Base-by-base conservation (phyloP, 2,329 filamentous ascomycete genomes). In the Penicillium sp. region DNA sequence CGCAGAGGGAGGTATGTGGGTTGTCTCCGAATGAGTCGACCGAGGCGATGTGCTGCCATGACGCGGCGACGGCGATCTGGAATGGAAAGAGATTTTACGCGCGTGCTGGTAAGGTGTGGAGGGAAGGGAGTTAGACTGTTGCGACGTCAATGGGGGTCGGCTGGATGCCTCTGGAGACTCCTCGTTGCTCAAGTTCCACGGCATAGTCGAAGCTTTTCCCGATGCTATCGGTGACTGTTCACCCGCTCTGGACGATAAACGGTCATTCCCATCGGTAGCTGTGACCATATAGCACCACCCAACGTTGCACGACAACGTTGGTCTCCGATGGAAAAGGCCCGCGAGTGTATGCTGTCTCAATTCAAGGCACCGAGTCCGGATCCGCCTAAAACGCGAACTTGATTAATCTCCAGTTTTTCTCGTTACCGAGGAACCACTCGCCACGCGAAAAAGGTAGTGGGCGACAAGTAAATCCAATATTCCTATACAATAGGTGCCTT, bases 81-180 rank as follows among this genome's bases (percentile, higher is more conserved):
- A 95, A 74, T 88, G 88, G 71, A 91, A 91, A 2, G 90, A 90
- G 72, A 95, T 90, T 71, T 93, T 90, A 62, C 92, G 88, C 67
- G 93, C 88, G 78, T 91, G 90, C 76, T 97, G 93, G 73, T 94
- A 91, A 8, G 94, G 95, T 3, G 94, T 98, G 1, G 94, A 96
- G 1, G 94, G 94, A 53, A 97, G 91, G 8, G 94, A 98, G 75
- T 86, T 96, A 26, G 94, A 96, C 74, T 96, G 87, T 56, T 88
- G 87, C 51, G 83, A 85, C 62, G 79, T 79, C 67, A 86, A 78
- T 65, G 84, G 79, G 62, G 83, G 80, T 67, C 84, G 79, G 74
- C 80, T 67, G 69, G 73, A 67, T 58, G 73, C 67, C 66, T 76
- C 72, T 57, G 77, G 60, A 52, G 73, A 71, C 66, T 73, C 70